Evolutionary conservation across 768 basidiomycete genomes (phyloP).

Genomic region (Mycena sanguinolenta): DNA sequence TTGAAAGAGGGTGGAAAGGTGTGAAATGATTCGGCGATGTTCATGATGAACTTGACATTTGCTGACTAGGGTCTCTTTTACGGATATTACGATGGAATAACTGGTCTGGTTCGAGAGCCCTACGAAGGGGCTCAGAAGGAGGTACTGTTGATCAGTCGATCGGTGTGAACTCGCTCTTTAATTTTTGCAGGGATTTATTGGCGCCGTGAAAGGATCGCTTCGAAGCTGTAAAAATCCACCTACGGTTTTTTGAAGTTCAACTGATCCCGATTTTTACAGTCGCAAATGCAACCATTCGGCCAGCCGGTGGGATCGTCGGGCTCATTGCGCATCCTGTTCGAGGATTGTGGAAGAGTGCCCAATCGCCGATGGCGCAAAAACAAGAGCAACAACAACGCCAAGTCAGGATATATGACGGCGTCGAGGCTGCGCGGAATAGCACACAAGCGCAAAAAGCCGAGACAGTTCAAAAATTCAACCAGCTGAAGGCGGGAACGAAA

Average conservation of each 20-base stretch:
- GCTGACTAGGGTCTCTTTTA: conserved; percentile 45
- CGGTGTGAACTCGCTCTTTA: background rate
- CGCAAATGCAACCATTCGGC: conserved; percentile 48
- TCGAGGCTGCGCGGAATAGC: conserved; percentile 51
- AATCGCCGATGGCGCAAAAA: conserved; percentile 45
- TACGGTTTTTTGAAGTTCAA: background rate
- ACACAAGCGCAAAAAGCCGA: conserved; percentile 47
- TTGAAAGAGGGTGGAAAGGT: conserved; percentile 65
- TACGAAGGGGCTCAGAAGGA: conserved; percentile 50
- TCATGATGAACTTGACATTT: background rate
- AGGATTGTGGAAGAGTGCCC: conserved; percentile 54
- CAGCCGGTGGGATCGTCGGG: conserved; percentile 52
- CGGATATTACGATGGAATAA: conserved; percentile 54
- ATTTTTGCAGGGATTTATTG: conserved; percentile 45
- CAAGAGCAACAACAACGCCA: conserved; percentile 50
- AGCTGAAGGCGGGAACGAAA: conserved; percentile 45
- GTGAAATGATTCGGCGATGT: background rate
- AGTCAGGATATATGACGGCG: conserved; percentile 57
- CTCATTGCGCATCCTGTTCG: conserved; percentile 51
- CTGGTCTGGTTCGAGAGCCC: conserved; percentile 50
- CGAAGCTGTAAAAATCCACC: conserved; percentile 46
- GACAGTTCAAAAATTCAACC: conserved; percentile 55
- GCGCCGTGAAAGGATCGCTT: conserved; percentile 51
- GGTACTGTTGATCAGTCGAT: conserved; percentile 25
- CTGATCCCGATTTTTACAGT: conserved; percentile 36